Conservation (phyloP, 2,329 filamentous ascomycete species). For the Aspergillus sclerotialis region DNA sequence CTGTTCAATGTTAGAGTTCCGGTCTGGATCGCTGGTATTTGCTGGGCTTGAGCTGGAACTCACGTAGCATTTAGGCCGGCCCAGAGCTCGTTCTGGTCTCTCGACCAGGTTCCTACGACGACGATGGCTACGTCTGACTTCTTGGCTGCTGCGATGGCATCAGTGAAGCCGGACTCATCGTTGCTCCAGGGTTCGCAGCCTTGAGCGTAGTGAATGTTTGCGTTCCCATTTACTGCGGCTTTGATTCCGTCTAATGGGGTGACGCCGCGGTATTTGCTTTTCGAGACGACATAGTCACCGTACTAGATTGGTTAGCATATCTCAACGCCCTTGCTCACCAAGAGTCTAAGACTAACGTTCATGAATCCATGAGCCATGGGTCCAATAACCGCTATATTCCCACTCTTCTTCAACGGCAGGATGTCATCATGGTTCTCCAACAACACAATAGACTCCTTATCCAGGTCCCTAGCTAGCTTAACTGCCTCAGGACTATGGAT, state of each 20-base stretch:
- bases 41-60: conserved; percentile 2
- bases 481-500: conserved; percentile 57
- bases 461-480: conserved; percentile 55
- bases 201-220: conserved; percentile 58
- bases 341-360: conserved; percentile 56
- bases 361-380: conserved; percentile 67
- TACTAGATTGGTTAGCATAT: conserved; percentile 43
- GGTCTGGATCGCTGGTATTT: neutral
- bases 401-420: conserved; percentile 54
- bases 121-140: conserved; percentile 66
- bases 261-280: conserved; percentile 57
- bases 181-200: conserved; percentile 68
- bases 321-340: too few species aligned
- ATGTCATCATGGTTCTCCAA: conserved; percentile 52
- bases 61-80: conserved; percentile 60
- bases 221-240: conserved; percentile 48
- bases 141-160: conserved; percentile 59
- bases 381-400: conserved; percentile 66
- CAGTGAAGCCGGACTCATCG: conserved; percentile 60
- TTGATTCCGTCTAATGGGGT: conserved; percentile 65
- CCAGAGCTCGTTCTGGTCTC: conserved; percentile 68
- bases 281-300: conserved; percentile 66
- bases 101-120: conserved; percentile 67
- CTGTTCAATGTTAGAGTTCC: conserved; percentile 6
- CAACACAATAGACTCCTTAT: conserved; percentile 57